phyloP scores from a whole-genome alignment of 495 filamentous ascomycete species.

The Tuber umbilicatum region DNA sequence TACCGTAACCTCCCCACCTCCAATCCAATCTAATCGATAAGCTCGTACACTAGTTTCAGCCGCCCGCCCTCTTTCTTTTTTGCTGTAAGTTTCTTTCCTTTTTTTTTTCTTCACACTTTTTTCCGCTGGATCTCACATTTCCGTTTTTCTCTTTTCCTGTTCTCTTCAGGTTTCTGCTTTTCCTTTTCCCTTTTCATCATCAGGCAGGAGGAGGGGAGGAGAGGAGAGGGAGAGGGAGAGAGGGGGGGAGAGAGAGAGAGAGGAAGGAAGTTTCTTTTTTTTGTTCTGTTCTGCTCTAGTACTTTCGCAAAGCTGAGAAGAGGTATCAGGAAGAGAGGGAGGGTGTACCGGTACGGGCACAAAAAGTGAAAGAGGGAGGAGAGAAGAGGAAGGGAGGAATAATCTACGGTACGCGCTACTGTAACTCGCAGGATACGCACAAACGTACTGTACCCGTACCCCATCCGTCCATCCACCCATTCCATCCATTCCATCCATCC shows the following conservation, averaged over 20 bases:
- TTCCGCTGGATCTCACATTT: constrained; percentile 4
- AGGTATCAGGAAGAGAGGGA: background rate
- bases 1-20: background rate
- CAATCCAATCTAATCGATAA: background rate
- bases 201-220: too few relatives aligned
- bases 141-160: background rate
- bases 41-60: background rate
- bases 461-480: constrained; percentile 1
- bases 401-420: background rate
- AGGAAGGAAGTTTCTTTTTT: background rate
- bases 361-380: background rate
- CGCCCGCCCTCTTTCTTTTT: background rate
- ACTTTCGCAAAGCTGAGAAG: background rate
- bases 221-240: too few relatives aligned
- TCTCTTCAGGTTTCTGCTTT: background rate
- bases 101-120: background rate
- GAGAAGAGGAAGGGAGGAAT: background rate
- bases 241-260: background rate
- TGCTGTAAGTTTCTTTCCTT: background rate
- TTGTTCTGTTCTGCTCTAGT: background rate
- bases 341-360: background rate
- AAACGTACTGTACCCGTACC: constrained; percentile 5
- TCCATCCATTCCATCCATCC: constrained; percentile 3
- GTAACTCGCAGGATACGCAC: constrained; percentile 1
- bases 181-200: background rate